These are phyloP conservation scores for Magnaporthiopsis rhizophila DNA, from an alignment of 2,329 filamentous ascomycete genomes.

Conservation along the genomic window DNA sequence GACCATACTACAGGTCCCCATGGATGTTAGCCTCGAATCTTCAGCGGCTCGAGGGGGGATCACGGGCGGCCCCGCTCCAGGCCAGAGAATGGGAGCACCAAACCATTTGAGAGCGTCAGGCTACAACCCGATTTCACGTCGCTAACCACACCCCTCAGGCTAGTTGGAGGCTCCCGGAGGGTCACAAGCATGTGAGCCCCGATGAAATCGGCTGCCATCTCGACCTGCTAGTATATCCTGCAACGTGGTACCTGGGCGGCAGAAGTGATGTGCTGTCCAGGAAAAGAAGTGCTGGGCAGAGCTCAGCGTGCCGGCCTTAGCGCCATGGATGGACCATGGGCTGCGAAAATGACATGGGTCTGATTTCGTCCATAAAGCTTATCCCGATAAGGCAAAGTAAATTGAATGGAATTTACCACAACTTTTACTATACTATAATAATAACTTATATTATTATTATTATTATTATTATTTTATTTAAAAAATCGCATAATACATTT, in stretches of 20 bases:
- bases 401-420: too few species aligned
- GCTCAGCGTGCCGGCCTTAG: too few species aligned
- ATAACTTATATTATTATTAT: too few species aligned
- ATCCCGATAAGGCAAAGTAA: too few species aligned
- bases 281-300: too few species aligned
- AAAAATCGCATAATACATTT: too few species aligned
- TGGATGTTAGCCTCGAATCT: neutral
- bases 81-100: conserved; percentile 14
- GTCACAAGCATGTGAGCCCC: conserved; percentile 70
- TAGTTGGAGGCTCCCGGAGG: conserved; percentile 44
- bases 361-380: too few species aligned
- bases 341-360: too few species aligned
- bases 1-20: conserved; percentile 26
- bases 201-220: conserved; percentile 63
- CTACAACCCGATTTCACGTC: conserved; percentile 59
- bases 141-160: conserved; percentile 64
- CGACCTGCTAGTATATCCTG: neutral
- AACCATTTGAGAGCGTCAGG: conserved; percentile 66
- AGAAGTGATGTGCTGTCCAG: neutral
- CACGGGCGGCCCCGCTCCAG: neutral
- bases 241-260: neutral
- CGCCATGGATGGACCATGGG: too few species aligned
- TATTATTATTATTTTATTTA: neutral
- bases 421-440: too few species aligned
- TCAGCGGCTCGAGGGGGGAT: neutral